phyloP scores from a whole-genome alignment of 352 stramenopile genomes.

The Globisporangium camurandrum region DNA sequence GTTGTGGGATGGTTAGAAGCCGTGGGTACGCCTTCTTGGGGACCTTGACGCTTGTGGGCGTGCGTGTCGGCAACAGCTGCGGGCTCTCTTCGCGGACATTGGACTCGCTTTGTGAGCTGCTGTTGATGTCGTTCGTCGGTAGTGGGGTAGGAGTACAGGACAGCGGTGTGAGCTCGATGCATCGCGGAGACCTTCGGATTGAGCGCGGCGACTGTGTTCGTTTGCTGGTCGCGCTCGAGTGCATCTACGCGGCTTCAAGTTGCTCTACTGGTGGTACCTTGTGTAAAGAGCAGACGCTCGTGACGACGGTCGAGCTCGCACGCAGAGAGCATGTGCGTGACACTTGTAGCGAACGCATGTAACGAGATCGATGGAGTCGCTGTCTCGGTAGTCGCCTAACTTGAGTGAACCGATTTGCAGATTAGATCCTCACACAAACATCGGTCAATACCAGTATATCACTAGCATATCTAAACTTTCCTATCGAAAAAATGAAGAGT shows the following conservation, averaged over 20 bases:
- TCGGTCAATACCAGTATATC: neutral
- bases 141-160: no score
- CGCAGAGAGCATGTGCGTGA: no score
- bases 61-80: neutral
- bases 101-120: neutral
- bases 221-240: no score
- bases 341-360: no score
- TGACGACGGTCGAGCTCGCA: no score
- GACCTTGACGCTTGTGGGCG: neutral
- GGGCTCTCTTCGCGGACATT: neutral
- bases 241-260: neutral
- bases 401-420: no score
- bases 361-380: no score
- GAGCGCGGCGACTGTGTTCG: neutral
- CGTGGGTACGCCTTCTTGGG: constrained; percentile 13
- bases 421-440: no score
- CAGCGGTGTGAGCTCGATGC: constrained; percentile 9
- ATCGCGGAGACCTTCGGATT: neutral
- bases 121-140: neutral
- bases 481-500: no score
- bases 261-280: neutral
- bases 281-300: neutral
- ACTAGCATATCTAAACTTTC: no score
- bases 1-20: constrained; percentile 36
- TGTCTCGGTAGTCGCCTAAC: no score